Percentiles rank a stretch among this genome's conserved stretches.
These are phyloP conservation scores for Phytopythium aichiense DNA, from an alignment of 352 stramenopile species.

Conservation along the genomic window DNA sequence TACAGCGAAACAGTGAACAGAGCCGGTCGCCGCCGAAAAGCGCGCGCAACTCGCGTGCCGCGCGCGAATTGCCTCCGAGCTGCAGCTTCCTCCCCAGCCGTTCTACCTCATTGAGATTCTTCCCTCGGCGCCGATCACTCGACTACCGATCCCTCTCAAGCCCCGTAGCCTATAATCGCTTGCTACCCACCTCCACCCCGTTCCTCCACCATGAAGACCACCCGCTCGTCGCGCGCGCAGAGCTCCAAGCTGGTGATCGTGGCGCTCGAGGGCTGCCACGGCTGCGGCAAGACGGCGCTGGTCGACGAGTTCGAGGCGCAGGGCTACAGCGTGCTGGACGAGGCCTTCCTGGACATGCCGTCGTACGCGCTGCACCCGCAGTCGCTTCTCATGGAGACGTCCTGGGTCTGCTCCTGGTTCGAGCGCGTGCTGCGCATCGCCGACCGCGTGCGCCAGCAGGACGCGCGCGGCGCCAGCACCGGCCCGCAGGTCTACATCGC, in stretches of 20 bases:
- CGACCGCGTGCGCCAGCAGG: slow-evolving; percentile 35
- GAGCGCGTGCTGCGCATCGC: slow-evolving; percentile 78
- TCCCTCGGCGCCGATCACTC: background rate
- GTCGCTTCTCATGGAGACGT: slow-evolving; percentile 88
- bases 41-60: slow-evolving; percentile 3
- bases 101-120: background rate
- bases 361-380: slow-evolving; percentile 83
- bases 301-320: slow-evolving; percentile 69
- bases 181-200: background rate
- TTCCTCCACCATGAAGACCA: slow-evolving; percentile 17
- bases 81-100: background rate
- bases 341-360: slow-evolving; percentile 89
- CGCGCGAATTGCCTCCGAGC: background rate
- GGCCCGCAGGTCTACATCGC: slow-evolving; percentile 74
- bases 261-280: slow-evolving; percentile 86
- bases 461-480: slow-evolving; percentile 15
- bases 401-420: slow-evolving; percentile 90
- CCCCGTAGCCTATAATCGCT: background rate
- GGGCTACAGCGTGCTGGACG: slow-evolving; percentile 79
- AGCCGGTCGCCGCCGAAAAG: background rate
- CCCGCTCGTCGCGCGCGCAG: background rate
- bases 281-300: slow-evolving; percentile 80
- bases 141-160: background rate
- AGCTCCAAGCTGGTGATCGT: slow-evolving; percentile 73
- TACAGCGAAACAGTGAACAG: background rate